Conservation (phyloP, 768 basidiomycete genomes). For the Boletus sensibilis region DNA sequence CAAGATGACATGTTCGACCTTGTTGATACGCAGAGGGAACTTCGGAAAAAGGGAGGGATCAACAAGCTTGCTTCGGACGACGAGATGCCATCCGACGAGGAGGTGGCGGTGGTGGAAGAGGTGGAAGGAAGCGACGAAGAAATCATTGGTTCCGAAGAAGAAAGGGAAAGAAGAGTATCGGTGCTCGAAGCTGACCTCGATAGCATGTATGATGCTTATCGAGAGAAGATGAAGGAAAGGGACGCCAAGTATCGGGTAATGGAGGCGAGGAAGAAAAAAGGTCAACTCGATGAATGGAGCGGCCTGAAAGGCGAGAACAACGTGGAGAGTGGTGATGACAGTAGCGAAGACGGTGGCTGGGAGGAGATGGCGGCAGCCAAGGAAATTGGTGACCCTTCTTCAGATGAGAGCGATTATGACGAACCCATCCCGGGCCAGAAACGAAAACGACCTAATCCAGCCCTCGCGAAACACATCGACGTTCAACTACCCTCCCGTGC, state of each 20-base stretch:
- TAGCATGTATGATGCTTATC: constrained; percentile 84
- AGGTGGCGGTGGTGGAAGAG: constrained; percentile 30
- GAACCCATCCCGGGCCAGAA: constrained; percentile 38
- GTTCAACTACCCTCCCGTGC: constrained; percentile 48
- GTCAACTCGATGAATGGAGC: constrained; percentile 76
- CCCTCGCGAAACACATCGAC: constrained; percentile 36
- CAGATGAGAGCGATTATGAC: constrained; percentile 50
- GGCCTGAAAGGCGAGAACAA: constrained; percentile 58
- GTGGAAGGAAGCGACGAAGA: constrained; percentile 39
- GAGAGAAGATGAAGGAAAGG: constrained; percentile 71
- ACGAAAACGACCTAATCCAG: constrained; percentile 36
- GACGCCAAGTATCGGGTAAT: constrained; percentile 87
- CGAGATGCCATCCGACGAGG: constrained; percentile 46
- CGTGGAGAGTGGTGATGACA: constrained; percentile 39
- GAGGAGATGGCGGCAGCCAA: constrained; percentile 62
- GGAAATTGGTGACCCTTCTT: constrained; percentile 46
- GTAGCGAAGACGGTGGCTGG: constrained; percentile 61
- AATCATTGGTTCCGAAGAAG: constrained; percentile 63
- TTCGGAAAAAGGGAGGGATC: constrained; percentile 41
- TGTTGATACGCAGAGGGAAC: constrained; percentile 51
- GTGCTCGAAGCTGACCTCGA: constrained; percentile 86
- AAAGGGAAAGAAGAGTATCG: constrained; percentile 56
- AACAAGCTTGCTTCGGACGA: constrained; percentile 41
- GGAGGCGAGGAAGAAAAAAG: constrained; percentile 70
- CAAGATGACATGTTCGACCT: constrained; percentile 91